A percentile compares a stretch with the other conserved stretches of the same genome.
These are phyloP conservation scores for Eudorina sp. DNA, from an alignment of 139 green algal genomes.

Conservation along the genomic window DNA sequence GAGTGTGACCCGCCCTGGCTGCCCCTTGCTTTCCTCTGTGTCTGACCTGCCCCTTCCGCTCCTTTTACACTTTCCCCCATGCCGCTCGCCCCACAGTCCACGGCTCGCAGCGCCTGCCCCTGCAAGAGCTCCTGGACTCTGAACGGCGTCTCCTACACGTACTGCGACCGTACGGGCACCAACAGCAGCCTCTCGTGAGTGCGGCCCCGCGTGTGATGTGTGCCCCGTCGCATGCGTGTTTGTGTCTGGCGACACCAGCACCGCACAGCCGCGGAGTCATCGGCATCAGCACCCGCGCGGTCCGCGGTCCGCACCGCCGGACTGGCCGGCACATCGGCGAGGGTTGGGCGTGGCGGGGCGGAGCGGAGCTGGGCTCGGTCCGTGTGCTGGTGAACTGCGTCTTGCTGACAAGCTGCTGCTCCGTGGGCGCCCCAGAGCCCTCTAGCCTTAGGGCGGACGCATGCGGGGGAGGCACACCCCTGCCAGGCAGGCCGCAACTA, in stretches of 20 bases:
- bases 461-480: too few species aligned
- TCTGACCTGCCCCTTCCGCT: background rate
- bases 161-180: background rate
- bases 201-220: background rate
- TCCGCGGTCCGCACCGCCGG: background rate
- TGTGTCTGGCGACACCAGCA: background rate
- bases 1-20: background rate
- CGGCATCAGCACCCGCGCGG: background rate
- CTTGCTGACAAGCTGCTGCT: too few species aligned
- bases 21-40: background rate
- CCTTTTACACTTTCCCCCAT: background rate
- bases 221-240: background rate
- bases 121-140: slow-evolving; percentile 31
- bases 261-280: background rate
- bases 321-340: background rate
- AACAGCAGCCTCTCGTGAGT: slow-evolving; percentile 1
- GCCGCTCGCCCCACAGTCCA: background rate
- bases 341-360: background rate
- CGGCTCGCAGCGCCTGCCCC: background rate
- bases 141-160: background rate
- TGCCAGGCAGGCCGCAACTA: too few species aligned
- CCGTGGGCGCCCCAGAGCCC: too few species aligned
- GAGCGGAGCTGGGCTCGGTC: too few species aligned
- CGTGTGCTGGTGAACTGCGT: too few species aligned
- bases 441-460: too few species aligned